Evolutionary conservation across 352 stramenopile species (phyloP).

Genomic region (Blastocystis sp.): DNA sequence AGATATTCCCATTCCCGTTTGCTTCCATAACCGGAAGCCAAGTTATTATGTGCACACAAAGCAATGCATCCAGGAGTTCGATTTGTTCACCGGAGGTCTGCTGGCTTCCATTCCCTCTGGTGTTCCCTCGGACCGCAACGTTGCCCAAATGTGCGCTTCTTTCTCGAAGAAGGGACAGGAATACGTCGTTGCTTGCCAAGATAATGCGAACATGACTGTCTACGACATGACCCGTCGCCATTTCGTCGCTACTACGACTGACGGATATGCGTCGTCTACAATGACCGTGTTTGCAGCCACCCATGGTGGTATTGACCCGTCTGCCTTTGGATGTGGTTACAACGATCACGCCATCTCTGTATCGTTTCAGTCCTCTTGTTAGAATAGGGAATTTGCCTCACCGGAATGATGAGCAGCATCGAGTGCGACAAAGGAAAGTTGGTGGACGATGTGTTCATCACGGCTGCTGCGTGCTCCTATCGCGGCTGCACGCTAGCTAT

Average conservation of each 20-base stretch:
- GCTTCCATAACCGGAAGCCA: slow-evolving; percentile 52
- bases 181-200: slow-evolving; percentile 52
- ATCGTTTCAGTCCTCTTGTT: neutral
- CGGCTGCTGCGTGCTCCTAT: slow-evolving; percentile 23
- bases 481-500: slow-evolving; percentile 47
- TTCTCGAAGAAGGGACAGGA: slow-evolving; percentile 56
- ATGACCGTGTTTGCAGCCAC: slow-evolving; percentile 14
- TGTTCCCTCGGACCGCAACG: slow-evolving; percentile 13
- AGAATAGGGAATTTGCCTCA: slow-evolving; percentile 12
- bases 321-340: slow-evolving; percentile 34
- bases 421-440: neutral
- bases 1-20: slow-evolving; percentile 55
- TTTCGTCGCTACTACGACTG: slow-evolving; percentile 35
- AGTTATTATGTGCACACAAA: slow-evolving; percentile 57
- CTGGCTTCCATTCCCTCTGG: slow-evolving; percentile 49
- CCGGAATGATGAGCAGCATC: slow-evolving; percentile 42
- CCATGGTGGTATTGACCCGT: slow-evolving; percentile 51
- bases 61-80: slow-evolving; percentile 52
- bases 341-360: neutral
- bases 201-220: slow-evolving; percentile 5
- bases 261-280: neutral
- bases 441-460: neutral
- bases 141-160: slow-evolving; percentile 28
- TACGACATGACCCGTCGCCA: slow-evolving; percentile 56
- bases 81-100: slow-evolving; percentile 56